Base-by-base conservation (phyloP, 2,329 filamentous ascomycete genomes). In the Pseudonectria buxi region DNA sequence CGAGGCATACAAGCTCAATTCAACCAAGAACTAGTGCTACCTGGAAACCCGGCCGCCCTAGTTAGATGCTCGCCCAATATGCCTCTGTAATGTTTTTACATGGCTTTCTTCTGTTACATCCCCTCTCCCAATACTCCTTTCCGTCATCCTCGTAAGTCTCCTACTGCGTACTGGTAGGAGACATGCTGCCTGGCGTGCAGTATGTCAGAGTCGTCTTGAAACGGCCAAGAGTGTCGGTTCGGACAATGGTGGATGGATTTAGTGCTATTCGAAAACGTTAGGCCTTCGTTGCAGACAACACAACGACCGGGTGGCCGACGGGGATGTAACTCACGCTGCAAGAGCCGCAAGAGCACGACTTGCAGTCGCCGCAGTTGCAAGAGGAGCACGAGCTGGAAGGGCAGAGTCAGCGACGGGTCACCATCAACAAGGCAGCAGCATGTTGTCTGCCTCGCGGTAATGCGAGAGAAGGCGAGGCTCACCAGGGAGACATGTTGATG, bases 401-500 rank as follows among this genome's bases (percentile, higher is more conserved):
- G 37, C 26, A 14, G 31, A 29, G 12, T 14, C 15, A 24, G 15
- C 14, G 2, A 9, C 14, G 26, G 33, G 34, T 36, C 35, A 32
- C 16, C 1, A 29, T n/a, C n/a, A n/a, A n/a, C n/a, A n/a, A n/a
- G n/a, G n/a, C n/a, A 14, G 10, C 10, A 30, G 12, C 15, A 33
- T 7, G n/a, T n/a, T 25, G 6, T 24, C 22, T 41, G 36, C 13
- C 29, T 11, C 28, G 16, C 29, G 24, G 30, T 24, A 26, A 28
- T 34, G 24, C 12, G 33, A 4, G 35, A 35, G 34, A 40, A 14
- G 7, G 28, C 4, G 25, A 27, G 24, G n/a, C 30, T 33, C 18
- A 53, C 50, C 50, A 54, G 45, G 50, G 51, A 54, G 51, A 43
- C 51, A 54, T 54, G 26, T 44, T 54, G 49, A 52, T 48, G 38